Base-by-base conservation (phyloP, 2,329 filamentous ascomycete genomes). In the Huntiella bhutanensis region DNA sequence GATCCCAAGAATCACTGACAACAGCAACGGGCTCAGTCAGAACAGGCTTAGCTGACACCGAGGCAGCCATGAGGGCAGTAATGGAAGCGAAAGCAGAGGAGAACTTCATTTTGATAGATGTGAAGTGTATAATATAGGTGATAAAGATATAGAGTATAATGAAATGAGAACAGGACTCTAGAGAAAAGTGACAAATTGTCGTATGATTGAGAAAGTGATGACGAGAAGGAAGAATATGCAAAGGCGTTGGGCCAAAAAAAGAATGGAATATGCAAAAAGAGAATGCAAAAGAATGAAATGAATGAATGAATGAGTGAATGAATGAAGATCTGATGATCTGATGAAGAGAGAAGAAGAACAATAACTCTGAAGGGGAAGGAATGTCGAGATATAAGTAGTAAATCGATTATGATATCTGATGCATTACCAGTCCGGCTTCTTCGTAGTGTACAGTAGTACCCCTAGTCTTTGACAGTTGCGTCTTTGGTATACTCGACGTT, bases 21-120 rank as follows among this genome's bases (percentile, higher is more conserved):
- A 41, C 12, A 13, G 45, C 16, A 32, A 46, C 33, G 3, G 46
- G 33, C 38, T 47, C 38, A 17, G 41, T 7, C 7, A 41, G 17
- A 28, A 44, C 16, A 11, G 41, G 42, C 33, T 47, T 47, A n/a
- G 45, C 49, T 33, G 42, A n/a, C n/a, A 38, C 45, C 11, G 45
- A 33, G n/a, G 33, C 28, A 33, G 37, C 32, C 28, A 49, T 28
- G 34, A 47, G 34, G 10, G 45, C 34, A 33, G 35, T 13, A 7
- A 37, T 8, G 32, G 43, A 46, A 16, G 42, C 40, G 12, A 44
- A 6, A 11, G 22, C 7, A 34, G 36, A 41, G 22, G 37, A 42
- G 36, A 45, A 40, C 32, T 32, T 50, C 16, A 40, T 32, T 19
- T 17, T 34, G 33, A 28, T 41, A 43, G 28, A 38, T 34, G 11